Base-by-base conservation (phyloP, 257 asterid species). In the Solanum infundibuliforme region DNA sequence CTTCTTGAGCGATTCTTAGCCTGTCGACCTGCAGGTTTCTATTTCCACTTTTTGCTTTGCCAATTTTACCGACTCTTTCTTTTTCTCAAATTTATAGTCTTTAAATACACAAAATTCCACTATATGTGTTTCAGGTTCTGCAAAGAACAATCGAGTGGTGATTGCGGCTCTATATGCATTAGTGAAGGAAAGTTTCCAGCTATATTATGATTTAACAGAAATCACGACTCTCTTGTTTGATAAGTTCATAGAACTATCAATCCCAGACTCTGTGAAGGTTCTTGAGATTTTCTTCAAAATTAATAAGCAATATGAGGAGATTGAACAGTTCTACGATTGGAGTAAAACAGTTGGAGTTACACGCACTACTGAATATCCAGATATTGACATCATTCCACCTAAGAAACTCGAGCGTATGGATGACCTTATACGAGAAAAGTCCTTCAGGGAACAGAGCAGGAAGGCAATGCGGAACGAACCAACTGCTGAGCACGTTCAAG, bases 321-420 rank as follows among this genome's bases (percentile, higher is more conserved):
- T 97, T 7, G 98, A 97, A 52, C 38, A 87, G 35, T 95, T 97
- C 92, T 94, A 96, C 77, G 60, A 76, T 4, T 97, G 99, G 99
- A 89, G 93, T 85, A 96, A 93, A 91, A 35, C 91, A 4, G 91
- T 88, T 4, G 99, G 98, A 38, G 86, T 97, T 10, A 94, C 93
- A 0, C 97, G 98, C 4, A 48, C 96, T 9, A 93, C 99, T 0
- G 98, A 95, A 84, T 96, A 92, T 55, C 99, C 99, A 0, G 98
- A 96, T 2, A 92, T 97, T 16, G 99, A 96, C 89, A 94, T 93
- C 71, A 94, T 96, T 86, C 84, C 97, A 2, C 95, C 90, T 38
- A 93, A 91, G 89, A 96, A 93, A 83, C 98, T 97, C 18, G 98
- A 97, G 12, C 94, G 93, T 87, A 96, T 97, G 98, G 98, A 97